Percentiles rank a stretch among this genome's conserved stretches.
These are phyloP conservation scores for Boletus coccyginus DNA, from an alignment of 768 basidiomycete genomes.

Conservation along the genomic window DNA sequence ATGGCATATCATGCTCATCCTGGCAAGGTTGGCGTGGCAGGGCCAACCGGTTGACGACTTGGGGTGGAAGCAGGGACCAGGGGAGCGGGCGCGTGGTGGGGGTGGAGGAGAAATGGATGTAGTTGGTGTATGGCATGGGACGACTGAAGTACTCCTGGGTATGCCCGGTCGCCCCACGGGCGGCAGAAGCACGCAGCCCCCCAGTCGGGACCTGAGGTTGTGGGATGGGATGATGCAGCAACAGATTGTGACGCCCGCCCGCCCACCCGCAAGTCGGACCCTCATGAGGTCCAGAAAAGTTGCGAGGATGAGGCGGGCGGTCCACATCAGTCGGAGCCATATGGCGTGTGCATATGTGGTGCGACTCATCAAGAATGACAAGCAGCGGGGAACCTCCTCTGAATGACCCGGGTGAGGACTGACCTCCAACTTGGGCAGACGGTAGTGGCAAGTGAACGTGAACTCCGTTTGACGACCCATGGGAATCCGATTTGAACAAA, in stretches of 20 bases:
- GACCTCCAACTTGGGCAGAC: slow-evolving; percentile 43
- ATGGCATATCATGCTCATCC: slow-evolving; percentile 52
- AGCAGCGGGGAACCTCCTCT: slow-evolving; percentile 82
- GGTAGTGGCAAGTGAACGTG: slow-evolving; percentile 57
- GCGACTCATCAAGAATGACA: slow-evolving; percentile 70
- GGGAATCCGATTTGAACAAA: slow-evolving; percentile 63
- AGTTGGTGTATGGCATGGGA: slow-evolving; percentile 47
- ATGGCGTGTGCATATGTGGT: slow-evolving; percentile 64
- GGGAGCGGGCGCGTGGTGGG: slow-evolving; percentile 50
- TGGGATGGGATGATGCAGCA: slow-evolving; percentile 68
- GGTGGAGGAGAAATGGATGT: slow-evolving; percentile 60
- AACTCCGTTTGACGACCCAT: slow-evolving; percentile 46
- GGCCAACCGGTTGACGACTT: slow-evolving; percentile 48
- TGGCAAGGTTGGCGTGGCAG: slow-evolving; percentile 46
- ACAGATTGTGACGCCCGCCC: slow-evolving; percentile 47
- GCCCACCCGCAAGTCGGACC: slow-evolving; percentile 46
- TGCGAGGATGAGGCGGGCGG: slow-evolving; percentile 52
- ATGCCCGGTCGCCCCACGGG: slow-evolving; percentile 41
- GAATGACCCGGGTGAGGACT: slow-evolving; percentile 71
- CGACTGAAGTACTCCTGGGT: slow-evolving; percentile 56
- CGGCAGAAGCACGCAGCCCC: slow-evolving; percentile 44
- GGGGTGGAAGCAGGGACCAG: slow-evolving; percentile 47
- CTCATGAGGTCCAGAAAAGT: slow-evolving; percentile 52
- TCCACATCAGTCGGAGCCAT: slow-evolving; percentile 78
- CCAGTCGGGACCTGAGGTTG: slow-evolving; percentile 55